These are phyloP conservation scores for Cystofilobasidium macerans DNA, from an alignment of 768 basidiomycete species.

Conservation along the genomic window DNA sequence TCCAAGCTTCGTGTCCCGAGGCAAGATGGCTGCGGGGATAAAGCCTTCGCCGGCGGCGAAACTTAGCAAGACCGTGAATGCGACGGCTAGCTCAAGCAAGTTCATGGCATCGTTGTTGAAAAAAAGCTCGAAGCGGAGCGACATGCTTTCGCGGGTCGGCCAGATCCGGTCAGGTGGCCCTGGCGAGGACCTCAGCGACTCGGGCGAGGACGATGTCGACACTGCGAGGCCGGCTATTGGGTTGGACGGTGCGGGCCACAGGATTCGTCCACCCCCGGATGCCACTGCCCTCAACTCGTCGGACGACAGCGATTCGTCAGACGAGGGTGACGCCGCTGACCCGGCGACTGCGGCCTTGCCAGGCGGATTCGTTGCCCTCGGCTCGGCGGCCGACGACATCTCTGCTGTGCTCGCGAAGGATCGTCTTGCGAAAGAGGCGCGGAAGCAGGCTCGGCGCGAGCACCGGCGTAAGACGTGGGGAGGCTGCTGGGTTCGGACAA, in stretches of 20 bases:
- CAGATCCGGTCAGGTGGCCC: not conserved
- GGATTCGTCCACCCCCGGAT: not conserved
- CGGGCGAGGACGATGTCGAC: not conserved
- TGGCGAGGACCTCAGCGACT: not conserved
- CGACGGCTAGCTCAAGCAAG: not conserved
- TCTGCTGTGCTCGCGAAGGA: not conserved
- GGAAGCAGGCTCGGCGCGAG: not conserved
- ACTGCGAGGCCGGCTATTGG: no score
- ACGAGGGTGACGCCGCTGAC: not conserved
- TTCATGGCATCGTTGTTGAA: not conserved
- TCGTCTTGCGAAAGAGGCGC: not conserved
- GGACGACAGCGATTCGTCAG: not conserved
- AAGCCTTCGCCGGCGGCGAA: not conserved
- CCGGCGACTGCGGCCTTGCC: not conserved
- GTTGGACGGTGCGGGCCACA: no score
- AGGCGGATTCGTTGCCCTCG: not conserved
- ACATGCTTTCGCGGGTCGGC: not conserved
- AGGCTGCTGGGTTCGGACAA: not conserved
- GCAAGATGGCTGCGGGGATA: not conserved
- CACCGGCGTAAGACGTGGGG: not conserved
- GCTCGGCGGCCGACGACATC: not conserved
- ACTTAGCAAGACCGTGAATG: not conserved
- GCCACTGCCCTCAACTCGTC: not conserved
- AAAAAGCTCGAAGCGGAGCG: not conserved
- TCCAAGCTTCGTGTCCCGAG: not conserved